Evolutionary conservation across 2,329 filamentous ascomycete species (phyloP).

Genomic region (Geosmithia flava): DNA sequence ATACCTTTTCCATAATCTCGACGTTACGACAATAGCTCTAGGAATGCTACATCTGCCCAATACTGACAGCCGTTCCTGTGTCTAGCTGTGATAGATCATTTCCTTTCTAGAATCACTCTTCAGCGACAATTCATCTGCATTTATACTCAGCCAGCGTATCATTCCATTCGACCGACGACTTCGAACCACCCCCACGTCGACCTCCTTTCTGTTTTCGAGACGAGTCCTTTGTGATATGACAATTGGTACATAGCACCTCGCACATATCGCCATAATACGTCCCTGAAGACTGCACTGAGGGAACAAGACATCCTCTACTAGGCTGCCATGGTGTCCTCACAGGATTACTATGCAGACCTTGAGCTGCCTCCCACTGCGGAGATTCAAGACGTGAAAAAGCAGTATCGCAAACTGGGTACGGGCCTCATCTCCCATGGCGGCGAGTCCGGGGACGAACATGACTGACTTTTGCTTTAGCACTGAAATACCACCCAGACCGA

Average conservation of each 20-base stretch:
- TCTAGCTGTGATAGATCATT: no score
- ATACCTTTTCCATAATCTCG: no score
- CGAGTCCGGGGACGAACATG: background rate
- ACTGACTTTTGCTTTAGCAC: slow-evolving; percentile 34
- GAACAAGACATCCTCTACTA: background rate
- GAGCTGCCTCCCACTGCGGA: slow-evolving; percentile 57
- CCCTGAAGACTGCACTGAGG: background rate
- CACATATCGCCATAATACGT: background rate
- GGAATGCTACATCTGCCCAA: no score
- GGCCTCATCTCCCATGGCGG: background rate
- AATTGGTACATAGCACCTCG: background rate
- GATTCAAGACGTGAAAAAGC: slow-evolving; percentile 68
- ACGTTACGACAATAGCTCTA: no score
- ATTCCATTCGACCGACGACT: no score
- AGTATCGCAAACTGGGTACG: slow-evolving; percentile 72
- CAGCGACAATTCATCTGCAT: no score
- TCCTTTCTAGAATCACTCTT: no score
- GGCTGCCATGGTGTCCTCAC: slow-evolving; percentile 27
- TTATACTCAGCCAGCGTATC: no score
- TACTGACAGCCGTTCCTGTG: no score
- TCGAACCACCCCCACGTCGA: no score
- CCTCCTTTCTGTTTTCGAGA: background rate
- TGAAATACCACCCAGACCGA: slow-evolving; percentile 80
- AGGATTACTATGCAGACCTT: slow-evolving; percentile 79
- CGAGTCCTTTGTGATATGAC: background rate